A percentile compares a stretch with the other conserved stretches of the same genome.
Conservation (phyloP, 352 stramenopile species). For the Pythium utonaiense region DNA sequence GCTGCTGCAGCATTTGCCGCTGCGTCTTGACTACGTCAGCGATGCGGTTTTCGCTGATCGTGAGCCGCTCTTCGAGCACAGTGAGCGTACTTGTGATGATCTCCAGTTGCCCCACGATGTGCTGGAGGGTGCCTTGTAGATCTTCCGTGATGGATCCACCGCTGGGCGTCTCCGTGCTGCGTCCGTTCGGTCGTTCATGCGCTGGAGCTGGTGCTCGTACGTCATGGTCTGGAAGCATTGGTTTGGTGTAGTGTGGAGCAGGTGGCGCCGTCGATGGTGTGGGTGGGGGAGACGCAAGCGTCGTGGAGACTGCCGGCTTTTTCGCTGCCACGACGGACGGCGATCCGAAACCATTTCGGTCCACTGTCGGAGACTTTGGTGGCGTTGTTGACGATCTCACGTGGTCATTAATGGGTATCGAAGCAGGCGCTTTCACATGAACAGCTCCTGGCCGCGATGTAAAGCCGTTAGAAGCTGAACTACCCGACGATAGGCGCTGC, state of each 20-base stretch:
- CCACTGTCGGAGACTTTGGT: slow-evolving; percentile 1
- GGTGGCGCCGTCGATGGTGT: slow-evolving; percentile 37
- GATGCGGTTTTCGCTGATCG: slow-evolving; percentile 80
- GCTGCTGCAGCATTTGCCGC: slow-evolving; percentile 47
- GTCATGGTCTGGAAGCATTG: slow-evolving; percentile 28
- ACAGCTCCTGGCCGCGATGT: background rate
- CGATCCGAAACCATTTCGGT: slow-evolving; percentile 7
- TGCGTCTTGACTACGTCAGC: slow-evolving; percentile 57
- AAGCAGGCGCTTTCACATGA: background rate
- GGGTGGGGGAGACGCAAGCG: slow-evolving; percentile 24
- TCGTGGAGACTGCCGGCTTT: background rate
- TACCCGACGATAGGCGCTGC: background rate
- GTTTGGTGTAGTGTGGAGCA: slow-evolving; percentile 34
- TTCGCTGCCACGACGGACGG: slow-evolving; percentile 14
- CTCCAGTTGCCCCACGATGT: slow-evolving; percentile 88
- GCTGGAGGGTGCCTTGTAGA: slow-evolving; percentile 68
- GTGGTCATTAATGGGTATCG: background rate
- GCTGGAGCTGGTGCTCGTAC: slow-evolving; percentile 15
- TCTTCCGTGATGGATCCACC: slow-evolving; percentile 22
- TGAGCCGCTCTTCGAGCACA: slow-evolving; percentile 82
- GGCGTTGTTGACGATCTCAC: background rate
- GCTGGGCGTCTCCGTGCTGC: background rate
- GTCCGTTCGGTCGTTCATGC: slow-evolving; percentile 15
- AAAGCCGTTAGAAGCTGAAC: background rate
- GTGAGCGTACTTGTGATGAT: slow-evolving; percentile 85